Base-by-base conservation (phyloP, 306 rosid species). In the Glycyrrhiza uralensis region DNA sequence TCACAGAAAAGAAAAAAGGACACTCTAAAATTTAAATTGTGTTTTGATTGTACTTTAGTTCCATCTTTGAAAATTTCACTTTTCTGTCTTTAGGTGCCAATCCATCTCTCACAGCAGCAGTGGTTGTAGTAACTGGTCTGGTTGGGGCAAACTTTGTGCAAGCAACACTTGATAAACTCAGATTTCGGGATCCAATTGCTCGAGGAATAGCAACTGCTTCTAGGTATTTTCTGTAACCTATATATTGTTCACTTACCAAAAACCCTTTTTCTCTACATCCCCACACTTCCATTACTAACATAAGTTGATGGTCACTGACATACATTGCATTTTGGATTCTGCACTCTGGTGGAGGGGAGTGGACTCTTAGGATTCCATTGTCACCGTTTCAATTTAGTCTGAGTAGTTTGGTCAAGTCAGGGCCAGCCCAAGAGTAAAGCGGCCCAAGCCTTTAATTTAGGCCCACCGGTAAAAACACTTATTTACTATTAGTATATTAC, bases 131-230 rank as follows among this genome's bases (percentile, higher is more conserved):
- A 50, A 94, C 98, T 63, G 98, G 97, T 67, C 84, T 91, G 58
- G 91, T 89, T 52, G 98, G 98, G 58, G 98, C 98, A 57, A 94
- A 94, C 81, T 94, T 94, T 78, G 97, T 87, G 69, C 98, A 86
- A 81, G 89, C 89, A 68, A 69, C 92, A 0, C 94, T 91, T 12
- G 98, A 91, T 82, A 89, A 77, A 62, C 83, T 93, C 64, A 59
- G 83, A 12, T 91, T 93, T 15, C 87, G 87, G 4, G 98, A 93
- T 71, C 98, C 98, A 23, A 93, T 93, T 55, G 97, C 97, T 47
- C 87, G 97, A 66, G 98, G 98, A 57, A 93, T 93, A 74, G 98
- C 98, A 74, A 89, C 98, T 59, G 98, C 98, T 69, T 93, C 98
- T 24, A 93, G 97, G 98, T 93, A 86, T 59, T 59, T 66, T 63